These are phyloP conservation scores for Helenozyma rhizophorensis DNA, from an alignment of 805 yeast species.

Conservation along the genomic window DNA sequence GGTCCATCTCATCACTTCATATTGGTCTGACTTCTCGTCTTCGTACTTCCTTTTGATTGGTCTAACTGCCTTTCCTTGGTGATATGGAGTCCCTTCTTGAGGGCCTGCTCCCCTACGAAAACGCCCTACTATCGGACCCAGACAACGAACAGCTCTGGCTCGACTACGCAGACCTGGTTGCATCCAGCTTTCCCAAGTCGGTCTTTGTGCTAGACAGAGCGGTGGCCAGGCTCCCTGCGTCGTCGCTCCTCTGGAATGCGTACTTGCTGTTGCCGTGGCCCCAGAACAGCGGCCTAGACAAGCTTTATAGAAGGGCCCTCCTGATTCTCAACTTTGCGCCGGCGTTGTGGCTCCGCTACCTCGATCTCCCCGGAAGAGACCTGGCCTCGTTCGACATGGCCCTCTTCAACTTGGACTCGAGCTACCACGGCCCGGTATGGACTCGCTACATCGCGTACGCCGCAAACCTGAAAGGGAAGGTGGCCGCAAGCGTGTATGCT, in stretches of 20 bases:
- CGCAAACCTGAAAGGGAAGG: slow-evolving; percentile 40
- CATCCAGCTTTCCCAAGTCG: slow-evolving; percentile 3
- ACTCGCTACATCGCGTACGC: slow-evolving; percentile 53
- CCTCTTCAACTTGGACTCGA: slow-evolving; percentile 42
- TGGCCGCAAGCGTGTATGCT: slow-evolving; percentile 27
- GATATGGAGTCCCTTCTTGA: background rate
- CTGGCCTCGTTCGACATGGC: slow-evolving; percentile 42
- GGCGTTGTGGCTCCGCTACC: slow-evolving; percentile 10
- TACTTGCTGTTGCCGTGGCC: slow-evolving; percentile 14
- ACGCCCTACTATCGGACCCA: slow-evolving; percentile 3
- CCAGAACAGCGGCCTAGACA: background rate
- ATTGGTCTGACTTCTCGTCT: too few species aligned
- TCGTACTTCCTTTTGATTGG: too few species aligned
- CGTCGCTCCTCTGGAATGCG: slow-evolving; percentile 13
- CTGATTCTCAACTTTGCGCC: slow-evolving; percentile 4
- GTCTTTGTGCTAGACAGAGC: slow-evolving; percentile 14
- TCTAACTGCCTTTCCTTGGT: too few species aligned
- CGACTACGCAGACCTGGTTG: slow-evolving; percentile 10
- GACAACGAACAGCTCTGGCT: slow-evolving; percentile 14
- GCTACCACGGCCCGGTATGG: slow-evolving; percentile 45
- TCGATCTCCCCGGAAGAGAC: slow-evolving; percentile 2
- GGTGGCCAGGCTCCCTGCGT: slow-evolving; percentile 12
- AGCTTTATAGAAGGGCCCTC: slow-evolving; percentile 8
- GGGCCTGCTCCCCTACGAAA: slow-evolving; percentile 9
- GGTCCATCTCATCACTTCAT: too few species aligned